A percentile compares a stretch with the other conserved stretches of the same genome.
Evolutionary conservation across 768 basidiomycete genomes (phyloP).

Genomic region (Amanita brunnescens): DNA sequence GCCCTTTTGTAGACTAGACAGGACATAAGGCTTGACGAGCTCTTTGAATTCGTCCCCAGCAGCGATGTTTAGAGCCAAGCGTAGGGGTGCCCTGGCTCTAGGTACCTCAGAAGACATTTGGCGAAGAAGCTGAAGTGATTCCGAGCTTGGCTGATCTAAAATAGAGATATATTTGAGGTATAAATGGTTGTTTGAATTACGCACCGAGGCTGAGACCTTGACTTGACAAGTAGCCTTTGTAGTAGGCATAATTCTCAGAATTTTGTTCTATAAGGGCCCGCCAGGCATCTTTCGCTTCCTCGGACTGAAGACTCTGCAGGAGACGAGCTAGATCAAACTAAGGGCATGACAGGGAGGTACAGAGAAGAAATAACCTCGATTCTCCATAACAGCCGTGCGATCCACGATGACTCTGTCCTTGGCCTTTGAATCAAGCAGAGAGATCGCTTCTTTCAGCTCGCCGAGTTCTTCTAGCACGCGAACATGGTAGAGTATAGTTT

Average conservation of each 20-base stretch:
- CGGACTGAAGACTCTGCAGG: conserved; percentile 53
- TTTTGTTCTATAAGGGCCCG: conserved; percentile 75
- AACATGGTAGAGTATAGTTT: conserved; percentile 73
- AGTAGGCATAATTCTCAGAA: conserved; percentile 75
- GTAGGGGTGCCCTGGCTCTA: conserved; percentile 58
- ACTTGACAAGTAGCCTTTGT: conserved; percentile 59
- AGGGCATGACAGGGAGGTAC: conserved; percentile 8
- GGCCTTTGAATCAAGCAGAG: conserved; percentile 53
- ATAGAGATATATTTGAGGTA: conserved; percentile 15
- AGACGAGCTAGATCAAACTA: conserved; percentile 52
- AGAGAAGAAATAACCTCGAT: conserved; percentile 38
- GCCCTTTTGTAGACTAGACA: conserved; percentile 67
- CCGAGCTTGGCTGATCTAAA: conserved; percentile 39
- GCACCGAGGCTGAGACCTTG: conserved; percentile 61
- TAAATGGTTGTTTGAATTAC: conserved; percentile 12
- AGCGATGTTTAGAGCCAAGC: conserved; percentile 65
- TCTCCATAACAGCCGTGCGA: conserved; percentile 58
- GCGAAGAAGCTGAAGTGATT: conserved; percentile 49
- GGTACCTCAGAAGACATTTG: conserved; percentile 58
- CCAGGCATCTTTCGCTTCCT: conserved; percentile 80
- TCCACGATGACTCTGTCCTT: conserved; percentile 65
- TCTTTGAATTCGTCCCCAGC: conserved; percentile 59
- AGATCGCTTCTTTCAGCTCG: conserved; percentile 49
- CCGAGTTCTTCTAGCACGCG: conserved; percentile 65
- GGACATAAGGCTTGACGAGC: conserved; percentile 59